phyloP scores from a whole-genome alignment of 2,329 filamentous ascomycete genomes.

The Seiridium cupressi region DNA sequence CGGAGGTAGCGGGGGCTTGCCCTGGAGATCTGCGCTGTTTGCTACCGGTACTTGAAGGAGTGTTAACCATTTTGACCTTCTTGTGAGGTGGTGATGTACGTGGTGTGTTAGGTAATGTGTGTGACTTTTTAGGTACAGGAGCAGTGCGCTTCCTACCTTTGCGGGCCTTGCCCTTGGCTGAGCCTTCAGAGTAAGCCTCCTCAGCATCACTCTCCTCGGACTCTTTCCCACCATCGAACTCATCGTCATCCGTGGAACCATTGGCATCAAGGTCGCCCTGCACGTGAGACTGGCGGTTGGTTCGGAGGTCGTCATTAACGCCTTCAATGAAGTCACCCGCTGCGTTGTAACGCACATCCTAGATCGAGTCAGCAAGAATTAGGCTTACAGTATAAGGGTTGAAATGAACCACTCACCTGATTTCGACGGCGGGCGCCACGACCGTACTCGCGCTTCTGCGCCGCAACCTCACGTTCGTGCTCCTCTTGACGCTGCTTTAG shows the following conservation, averaged over 20 bases:
- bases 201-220: constrained; percentile 15
- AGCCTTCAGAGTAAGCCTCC: not conserved
- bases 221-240: constrained; percentile 20
- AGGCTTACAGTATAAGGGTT: constrained; percentile 6
- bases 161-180: constrained; percentile 8
- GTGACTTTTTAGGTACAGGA: constrained; percentile 3
- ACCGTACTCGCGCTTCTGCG: constrained; percentile 73
- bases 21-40: not conserved
- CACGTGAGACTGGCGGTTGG: constrained; percentile 17
- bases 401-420: constrained; percentile 35
- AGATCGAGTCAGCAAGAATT: constrained; percentile 11
- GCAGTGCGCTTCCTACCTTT: constrained; percentile 23
- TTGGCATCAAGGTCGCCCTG: constrained; percentile 26
- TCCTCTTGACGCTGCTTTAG: constrained; percentile 77
- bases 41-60: constrained; percentile 13
- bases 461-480: constrained; percentile 69
- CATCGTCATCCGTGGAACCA: constrained; percentile 9
- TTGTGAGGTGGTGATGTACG: constrained; percentile 8
- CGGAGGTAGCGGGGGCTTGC: not conserved
- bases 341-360: constrained; percentile 43
- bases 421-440: constrained; percentile 74
- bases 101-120: not conserved
- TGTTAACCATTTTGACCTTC: constrained; percentile 19
- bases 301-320: constrained; percentile 20
- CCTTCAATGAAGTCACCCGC: constrained; percentile 24